Base-by-base conservation (phyloP, 1,284 basidiomycete genomes). In the Apiotrichum laibachii region DNA sequence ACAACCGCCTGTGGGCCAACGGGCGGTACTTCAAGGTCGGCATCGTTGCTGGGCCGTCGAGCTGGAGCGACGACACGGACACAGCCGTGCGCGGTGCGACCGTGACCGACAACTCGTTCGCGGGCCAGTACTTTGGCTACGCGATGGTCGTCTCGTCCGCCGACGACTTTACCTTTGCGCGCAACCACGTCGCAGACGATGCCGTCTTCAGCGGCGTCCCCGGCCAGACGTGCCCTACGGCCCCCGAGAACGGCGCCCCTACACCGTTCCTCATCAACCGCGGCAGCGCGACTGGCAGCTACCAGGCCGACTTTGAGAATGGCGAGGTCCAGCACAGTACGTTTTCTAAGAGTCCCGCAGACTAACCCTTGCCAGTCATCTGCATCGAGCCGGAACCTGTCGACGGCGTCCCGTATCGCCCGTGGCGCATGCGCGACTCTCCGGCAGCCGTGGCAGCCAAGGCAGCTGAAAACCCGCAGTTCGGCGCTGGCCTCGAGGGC, bases 281-380 rank as follows among this genome's bases (percentile, higher is more conserved):
- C 2, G 77, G 76, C 1, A 73, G 71, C 50, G 68, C 75, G 2
- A 64, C 66, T 34, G 77, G 77, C 11, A 66, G 54, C 7, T 78
- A 75, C 55, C 78, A 80, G 56, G 56, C 67, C 5, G 76, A 80
- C 15, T 78, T 80, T 61, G 69, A 72, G 40, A 80, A 80, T 59
- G 78, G 78, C 53, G 77, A 79, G 63, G 77, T 80, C 16, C 77
- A 80, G 65, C 75, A 78, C 65, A 75, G 78, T 80, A 46, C 67
- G 77, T 69, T n/a, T n/a, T n/a, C 19, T 18, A 16, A 33, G n/a
- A 44, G 11, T 15, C 13, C 26, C 37, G n/a, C 52, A 50, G 15
- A 50, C 43, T 4, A 11, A 19, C 47, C 16, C 12, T 9, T 19
- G 4, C 9, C 53, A 78, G 78, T 79, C 61, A 80, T 80, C 59